Percentiles rank a stretch among this genome's conserved stretches.
These are phyloP conservation scores for Sporothrix dimorphospora DNA, from an alignment of 2,329 filamentous ascomycete species.

Conservation along the genomic window DNA sequence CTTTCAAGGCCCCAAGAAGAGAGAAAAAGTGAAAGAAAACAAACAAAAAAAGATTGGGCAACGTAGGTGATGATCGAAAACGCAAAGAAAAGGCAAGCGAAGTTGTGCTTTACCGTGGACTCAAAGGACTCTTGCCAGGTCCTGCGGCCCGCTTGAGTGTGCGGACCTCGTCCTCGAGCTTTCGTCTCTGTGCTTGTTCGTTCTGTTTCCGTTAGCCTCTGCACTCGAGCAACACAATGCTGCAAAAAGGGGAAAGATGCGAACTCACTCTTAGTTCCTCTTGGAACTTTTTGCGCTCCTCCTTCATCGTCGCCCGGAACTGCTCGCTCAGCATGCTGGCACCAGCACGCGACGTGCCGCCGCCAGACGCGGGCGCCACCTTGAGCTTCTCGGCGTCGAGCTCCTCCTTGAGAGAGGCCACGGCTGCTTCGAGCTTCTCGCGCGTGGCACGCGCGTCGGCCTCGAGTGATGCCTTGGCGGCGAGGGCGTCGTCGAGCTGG, in stretches of 20 bases:
- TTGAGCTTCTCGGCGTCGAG: slow-evolving; percentile 56
- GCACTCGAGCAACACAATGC: neutral
- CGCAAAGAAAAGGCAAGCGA: neutral
- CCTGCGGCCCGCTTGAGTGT: slow-evolving; percentile 49
- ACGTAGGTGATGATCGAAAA: neutral
- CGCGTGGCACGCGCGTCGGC: slow-evolving; percentile 44
- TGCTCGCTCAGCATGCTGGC: slow-evolving; percentile 60
- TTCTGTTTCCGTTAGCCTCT: slow-evolving; percentile 47
- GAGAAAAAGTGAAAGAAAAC: neutral
- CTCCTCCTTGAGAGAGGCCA: slow-evolving; percentile 53
- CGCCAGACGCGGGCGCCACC: slow-evolving; percentile 42
- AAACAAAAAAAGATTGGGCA: neutral
- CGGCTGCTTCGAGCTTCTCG: slow-evolving; percentile 48
- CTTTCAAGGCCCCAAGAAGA: neutral
- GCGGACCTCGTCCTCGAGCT: slow-evolving; percentile 55
- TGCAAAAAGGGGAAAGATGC: neutral
- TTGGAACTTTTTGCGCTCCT: slow-evolving; percentile 61
- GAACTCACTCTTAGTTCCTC: slow-evolving; percentile 55
- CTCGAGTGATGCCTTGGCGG: slow-evolving; percentile 44
- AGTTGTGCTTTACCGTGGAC: slow-evolving; percentile 40
- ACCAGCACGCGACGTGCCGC: slow-evolving; percentile 46
- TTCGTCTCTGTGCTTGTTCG: slow-evolving; percentile 53
- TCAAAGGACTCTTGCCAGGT: slow-evolving; percentile 49
- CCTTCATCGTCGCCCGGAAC: slow-evolving; percentile 59
- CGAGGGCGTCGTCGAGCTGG: slow-evolving; percentile 48